Evolutionary conservation across 192 early-diverging fungal genomes (phyloP).

Genomic region (Mortierella antarctica): DNA sequence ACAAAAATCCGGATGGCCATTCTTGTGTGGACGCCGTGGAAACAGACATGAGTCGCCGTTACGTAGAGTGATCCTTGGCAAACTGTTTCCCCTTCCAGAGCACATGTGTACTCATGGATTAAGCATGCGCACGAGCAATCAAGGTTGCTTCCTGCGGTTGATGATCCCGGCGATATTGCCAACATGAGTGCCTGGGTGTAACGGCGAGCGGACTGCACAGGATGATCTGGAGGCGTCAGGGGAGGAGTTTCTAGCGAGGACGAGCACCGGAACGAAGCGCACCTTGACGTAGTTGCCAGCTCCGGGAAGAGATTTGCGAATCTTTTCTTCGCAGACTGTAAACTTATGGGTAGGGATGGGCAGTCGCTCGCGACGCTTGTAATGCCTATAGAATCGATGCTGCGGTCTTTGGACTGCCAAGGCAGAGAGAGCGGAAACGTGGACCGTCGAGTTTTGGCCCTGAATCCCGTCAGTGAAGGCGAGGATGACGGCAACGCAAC

Average conservation of each 20-base stretch:
- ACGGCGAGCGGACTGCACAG: background rate
- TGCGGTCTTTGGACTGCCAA: no score
- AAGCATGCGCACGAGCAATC: slow-evolving; percentile 13
- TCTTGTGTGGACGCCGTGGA: slow-evolving; percentile 66
- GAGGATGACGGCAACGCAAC: no score
- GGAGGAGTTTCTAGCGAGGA: slow-evolving; percentile 24
- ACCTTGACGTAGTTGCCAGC: slow-evolving; percentile 14
- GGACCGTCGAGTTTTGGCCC: no score
- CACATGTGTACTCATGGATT: slow-evolving; percentile 53
- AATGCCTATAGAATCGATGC: no score
- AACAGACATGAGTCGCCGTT: slow-evolving; percentile 60
- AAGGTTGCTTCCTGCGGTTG: slow-evolving; percentile 1
- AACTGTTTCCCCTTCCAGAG: slow-evolving; percentile 65
- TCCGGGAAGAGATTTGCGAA: slow-evolving; percentile 31
- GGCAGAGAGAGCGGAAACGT: no score
- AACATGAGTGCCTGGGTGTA: background rate
- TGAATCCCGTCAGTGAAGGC: no score
- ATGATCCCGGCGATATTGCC: background rate
- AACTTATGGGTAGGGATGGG: no score
- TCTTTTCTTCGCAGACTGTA: background rate
- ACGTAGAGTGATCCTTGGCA: slow-evolving; percentile 67
- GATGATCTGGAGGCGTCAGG: slow-evolving; percentile 19
- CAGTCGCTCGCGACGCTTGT: no score
- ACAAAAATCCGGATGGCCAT: slow-evolving; percentile 58
- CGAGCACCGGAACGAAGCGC: slow-evolving; percentile 18